Evolutionary conservation across 2,329 filamentous ascomycete genomes (phyloP), one percentile per base, ranked within the genome.

Genomic region (Furcasterigmium furcatum): DNA sequence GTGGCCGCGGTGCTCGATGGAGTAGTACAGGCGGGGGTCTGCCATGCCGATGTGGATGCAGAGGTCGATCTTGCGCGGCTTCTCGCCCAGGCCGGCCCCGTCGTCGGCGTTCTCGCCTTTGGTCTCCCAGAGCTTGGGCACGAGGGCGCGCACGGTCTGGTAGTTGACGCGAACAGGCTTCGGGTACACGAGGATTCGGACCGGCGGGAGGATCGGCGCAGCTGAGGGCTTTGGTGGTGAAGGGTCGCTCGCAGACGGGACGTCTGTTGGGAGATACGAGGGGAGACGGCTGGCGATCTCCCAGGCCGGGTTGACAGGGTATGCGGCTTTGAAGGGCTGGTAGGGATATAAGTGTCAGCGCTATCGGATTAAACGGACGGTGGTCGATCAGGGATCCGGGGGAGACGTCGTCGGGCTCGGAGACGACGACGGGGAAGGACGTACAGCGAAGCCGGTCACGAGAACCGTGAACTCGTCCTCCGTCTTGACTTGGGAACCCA

Each of bases 21-120:
- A 77, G 62, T 92, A 95, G 55, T 80, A 64, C 13, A 81, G 55
- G 63, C 75, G 54, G 68, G 79, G 57, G 62, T 86, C 60, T 61
- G 88, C 87, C 77, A 95, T 90, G 51, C 90, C 90, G 43, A 95
- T 86, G 63, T 95, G 89, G 4, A 95, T 63, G 19, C 83, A 74
- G 24, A 86, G 66, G 62, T 95, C 86, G 44, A 84, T 76, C 41
- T 70, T 64, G 44, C 56, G 59, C 43, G 61, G 52, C 55, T 62
- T 47, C 60, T 60, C 50, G 64, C 64, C 41, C 69, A 61, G 8
- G n/a, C n/a, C 12, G 30, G 8, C 6, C 30, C 34, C 16, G n/a
- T 53, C 52, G 35, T 62, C 42, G n/a, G 59, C 52, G 69, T 57
- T 40, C 46, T 54, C 61, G 22, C 24, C 19, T 16, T 20, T 16